Base-by-base conservation (phyloP, 2,329 filamentous ascomycete species). In the Claviceps sp. region DNA sequence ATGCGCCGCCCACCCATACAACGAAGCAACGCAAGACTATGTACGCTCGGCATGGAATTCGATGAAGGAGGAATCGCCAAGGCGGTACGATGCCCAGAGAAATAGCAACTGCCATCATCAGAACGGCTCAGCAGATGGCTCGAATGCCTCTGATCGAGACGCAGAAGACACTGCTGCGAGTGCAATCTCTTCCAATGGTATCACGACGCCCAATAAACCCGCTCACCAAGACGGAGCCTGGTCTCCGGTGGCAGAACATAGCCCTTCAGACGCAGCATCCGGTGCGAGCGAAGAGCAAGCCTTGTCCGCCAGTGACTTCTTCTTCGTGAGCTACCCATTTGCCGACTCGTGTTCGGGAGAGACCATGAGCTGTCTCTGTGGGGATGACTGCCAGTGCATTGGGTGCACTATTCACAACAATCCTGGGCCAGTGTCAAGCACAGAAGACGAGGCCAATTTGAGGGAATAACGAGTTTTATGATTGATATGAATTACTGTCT, bases 1-100 rank as follows among this genome's bases (percentile, higher is more conserved):
- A 11, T 87, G 84, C 61, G 73, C 80, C 5, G 78, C 78, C 2
- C 82, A 86, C 62, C 81, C 83, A 13, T 84, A 81, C 60, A 86
- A 86, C 57, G 72, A 78, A 7, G 77, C 81, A 22, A 85, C 78
- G 49, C 75, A 71, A 55, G 71, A 69, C 48, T 73, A 72, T 53
- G 70, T 82, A 3, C 69, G 73, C 49, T 75, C 74, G 6, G 74
- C 74, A 1, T 72, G 66, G 64, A 65, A 67, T 47, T 67, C 59
- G 50, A 71, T 71, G 67, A 58, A 60, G 55, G 67, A 69, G 30
- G 68, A 71, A 40, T 44, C 62, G 5, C 58, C 53, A 38, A 60
- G 54, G 36, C 50, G 49, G 49, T 56, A 59, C n/a, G 52, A 59
- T 18, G 52, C 43, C 16, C 59, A 61, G 24, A 52, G 50, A n/a